Conservation (phyloP, 805 yeast genomes). For the Danielia reshetovae region DNA sequence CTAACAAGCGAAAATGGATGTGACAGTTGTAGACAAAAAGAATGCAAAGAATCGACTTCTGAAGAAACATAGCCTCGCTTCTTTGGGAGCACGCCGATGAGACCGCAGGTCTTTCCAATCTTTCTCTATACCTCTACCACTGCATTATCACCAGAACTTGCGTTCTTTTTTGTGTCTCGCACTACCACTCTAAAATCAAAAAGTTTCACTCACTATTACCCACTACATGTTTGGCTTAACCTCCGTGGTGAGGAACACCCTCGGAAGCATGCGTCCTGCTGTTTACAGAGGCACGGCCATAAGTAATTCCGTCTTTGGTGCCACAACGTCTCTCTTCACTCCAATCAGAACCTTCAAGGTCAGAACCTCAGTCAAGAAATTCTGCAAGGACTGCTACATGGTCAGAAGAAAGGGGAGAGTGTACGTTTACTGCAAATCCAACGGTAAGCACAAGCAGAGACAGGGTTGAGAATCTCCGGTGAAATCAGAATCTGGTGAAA, state of each 20-base stretch:
- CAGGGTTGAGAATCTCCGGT: constrained; percentile 17
- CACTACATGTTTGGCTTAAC: constrained; percentile 13
- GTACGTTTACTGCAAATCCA: constrained; percentile 87
- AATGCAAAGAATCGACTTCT: too few relatives aligned
- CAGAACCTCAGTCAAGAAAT: constrained; percentile 87
- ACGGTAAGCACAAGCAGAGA: constrained; percentile 52
- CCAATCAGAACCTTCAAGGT: constrained; percentile 74
- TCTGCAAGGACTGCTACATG: constrained; percentile 83
- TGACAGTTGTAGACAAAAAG: too few relatives aligned
- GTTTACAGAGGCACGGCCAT: constrained; percentile 7
- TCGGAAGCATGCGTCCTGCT: constrained; percentile 11
- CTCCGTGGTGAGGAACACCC: constrained; percentile 12
- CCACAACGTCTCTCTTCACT: constrained; percentile 9
- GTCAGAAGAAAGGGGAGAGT: constrained; percentile 95
- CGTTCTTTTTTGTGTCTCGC: too few relatives aligned
- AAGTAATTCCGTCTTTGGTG: constrained; percentile 7
- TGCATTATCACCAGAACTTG: too few relatives aligned
- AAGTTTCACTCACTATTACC: not conserved
- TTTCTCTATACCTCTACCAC: too few relatives aligned
- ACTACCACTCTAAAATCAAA: too few relatives aligned
- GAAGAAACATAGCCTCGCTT: too few relatives aligned
- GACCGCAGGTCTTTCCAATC: too few relatives aligned
- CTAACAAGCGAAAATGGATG: too few relatives aligned
- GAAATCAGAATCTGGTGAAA: too few relatives aligned
- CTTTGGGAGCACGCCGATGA: too few relatives aligned